These are phyloP conservation scores for Suhomyces atakaporum DNA, from an alignment of 1,139 yeast genomes.

Conservation along the genomic window DNA sequence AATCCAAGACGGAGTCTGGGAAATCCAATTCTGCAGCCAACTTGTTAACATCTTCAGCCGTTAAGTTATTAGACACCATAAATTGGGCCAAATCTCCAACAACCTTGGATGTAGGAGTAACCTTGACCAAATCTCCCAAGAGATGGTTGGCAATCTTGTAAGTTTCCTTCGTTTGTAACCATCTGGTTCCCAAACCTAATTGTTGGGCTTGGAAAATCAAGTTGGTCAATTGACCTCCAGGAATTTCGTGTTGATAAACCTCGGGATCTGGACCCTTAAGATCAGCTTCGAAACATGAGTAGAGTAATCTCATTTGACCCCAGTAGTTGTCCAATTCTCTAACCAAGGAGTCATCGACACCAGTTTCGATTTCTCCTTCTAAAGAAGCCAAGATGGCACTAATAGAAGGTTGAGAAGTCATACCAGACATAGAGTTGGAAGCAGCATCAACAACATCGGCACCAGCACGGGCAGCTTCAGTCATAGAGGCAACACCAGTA, in stretches of 20 bases:
- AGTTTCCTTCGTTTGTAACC: conserved; percentile 94
- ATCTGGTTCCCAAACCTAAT: conserved; percentile 93
- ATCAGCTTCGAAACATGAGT: conserved; percentile 97
- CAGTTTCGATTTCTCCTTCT: conserved; percentile 82
- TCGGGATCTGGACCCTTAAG: conserved; percentile 99
- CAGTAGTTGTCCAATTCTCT: conserved; percentile 90
- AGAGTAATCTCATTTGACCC: conserved; percentile 97
- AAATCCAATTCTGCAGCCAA: conserved; percentile 90
- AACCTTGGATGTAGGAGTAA: conserved; percentile 97
- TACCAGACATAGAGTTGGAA: conserved; percentile 94
- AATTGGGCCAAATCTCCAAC: conserved; percentile 99
- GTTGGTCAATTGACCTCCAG: conserved; percentile 99
- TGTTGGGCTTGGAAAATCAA: conserved; percentile 98
- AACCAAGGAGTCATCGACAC: conserved; percentile 64
- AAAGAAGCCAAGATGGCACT: conserved; percentile 89
- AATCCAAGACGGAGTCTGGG: conserved; percentile 97
- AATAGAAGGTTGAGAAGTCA: conserved; percentile 97
- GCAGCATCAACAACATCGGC: conserved; percentile 99
- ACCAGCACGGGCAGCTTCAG: conserved; percentile 91
- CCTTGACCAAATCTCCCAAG: conserved; percentile 95
- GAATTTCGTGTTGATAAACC: conserved; percentile 96
- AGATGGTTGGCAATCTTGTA: conserved; percentile 87
- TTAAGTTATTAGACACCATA: conserved; percentile 93
- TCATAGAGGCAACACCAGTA: conserved; percentile 97
- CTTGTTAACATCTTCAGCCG: conserved; percentile 79